Conservation (phyloP, 1,284 basidiomycete genomes). For the Farysia itapuensis region DNA sequence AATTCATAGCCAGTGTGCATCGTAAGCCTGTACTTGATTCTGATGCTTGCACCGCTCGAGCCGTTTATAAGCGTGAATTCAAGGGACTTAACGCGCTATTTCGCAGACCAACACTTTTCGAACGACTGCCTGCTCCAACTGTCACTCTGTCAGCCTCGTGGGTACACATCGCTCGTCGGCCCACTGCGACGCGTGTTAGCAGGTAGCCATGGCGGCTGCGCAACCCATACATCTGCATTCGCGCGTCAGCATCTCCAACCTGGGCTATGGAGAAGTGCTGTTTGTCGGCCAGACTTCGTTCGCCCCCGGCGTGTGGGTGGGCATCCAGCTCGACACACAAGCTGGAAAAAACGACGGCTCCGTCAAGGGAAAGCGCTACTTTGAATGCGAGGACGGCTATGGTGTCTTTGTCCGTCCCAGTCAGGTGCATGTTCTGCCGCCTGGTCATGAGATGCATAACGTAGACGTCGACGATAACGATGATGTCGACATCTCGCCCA, state of each 20-base stretch:
- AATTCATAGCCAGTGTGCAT: too few relatives aligned
- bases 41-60: too few relatives aligned
- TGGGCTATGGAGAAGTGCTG: slow-evolving; percentile 78
- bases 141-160: too few relatives aligned
- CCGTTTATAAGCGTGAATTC: too few relatives aligned
- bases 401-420: slow-evolving; percentile 90
- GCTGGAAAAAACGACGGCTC: slow-evolving; percentile 95
- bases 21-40: too few relatives aligned
- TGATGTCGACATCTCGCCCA: too few relatives aligned
- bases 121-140: too few relatives aligned
- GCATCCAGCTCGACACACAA: slow-evolving; percentile 73
- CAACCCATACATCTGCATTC: slow-evolving; percentile 45
- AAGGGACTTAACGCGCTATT: too few relatives aligned
- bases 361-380: slow-evolving; percentile 81
- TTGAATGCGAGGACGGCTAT: slow-evolving; percentile 73
- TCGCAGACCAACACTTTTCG: too few relatives aligned
- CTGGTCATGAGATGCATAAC: slow-evolving; percentile 31
- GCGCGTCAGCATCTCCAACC: slow-evolving; percentile 46
- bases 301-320: slow-evolving; percentile 88
- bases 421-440: slow-evolving; percentile 71
- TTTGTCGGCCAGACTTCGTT: slow-evolving; percentile 84
- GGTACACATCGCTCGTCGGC: too few relatives aligned
- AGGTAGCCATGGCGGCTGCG: slow-evolving; percentile 7
- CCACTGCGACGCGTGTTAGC: too few relatives aligned
- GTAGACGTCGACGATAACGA: slow-evolving; percentile 23